phyloP scores from a whole-genome alignment of 2,329 filamentous ascomycete species.

The Taxawa tesnikishii region DNA sequence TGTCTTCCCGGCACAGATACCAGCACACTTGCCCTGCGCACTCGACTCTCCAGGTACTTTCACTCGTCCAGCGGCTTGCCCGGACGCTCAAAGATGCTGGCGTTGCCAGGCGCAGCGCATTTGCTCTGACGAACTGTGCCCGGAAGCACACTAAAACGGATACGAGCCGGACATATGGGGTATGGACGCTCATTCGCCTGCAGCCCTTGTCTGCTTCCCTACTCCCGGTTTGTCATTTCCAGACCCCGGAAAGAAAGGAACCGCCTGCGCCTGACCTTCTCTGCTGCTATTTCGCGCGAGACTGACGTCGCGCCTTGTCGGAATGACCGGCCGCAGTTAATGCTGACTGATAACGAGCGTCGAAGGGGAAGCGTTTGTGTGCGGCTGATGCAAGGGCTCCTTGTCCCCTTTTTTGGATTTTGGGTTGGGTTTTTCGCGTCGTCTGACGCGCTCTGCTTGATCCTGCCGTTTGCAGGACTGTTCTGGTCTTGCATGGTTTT shows the following conservation, averaged over 20 bases:
- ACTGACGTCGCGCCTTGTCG: too few species aligned
- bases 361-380: slow-evolving; percentile 9
- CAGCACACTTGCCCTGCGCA: slow-evolving; percentile 18
- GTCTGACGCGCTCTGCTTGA: slow-evolving; percentile 4
- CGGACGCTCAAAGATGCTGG: slow-evolving; percentile 12
- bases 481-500: slow-evolving; percentile 2
- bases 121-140: slow-evolving; percentile 15
- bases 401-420: slow-evolving; percentile 17
- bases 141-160: too few species aligned
- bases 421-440: slow-evolving; percentile 17
- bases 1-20: slow-evolving; percentile 22
- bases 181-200: slow-evolving; percentile 30
- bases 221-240: slow-evolving; percentile 20
- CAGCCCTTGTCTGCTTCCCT: slow-evolving; percentile 8
- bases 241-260: slow-evolving; percentile 15
- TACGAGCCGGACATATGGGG: slow-evolving; percentile 29
- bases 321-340: background rate
- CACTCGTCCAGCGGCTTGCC: slow-evolving; percentile 21
- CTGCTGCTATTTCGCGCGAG: too few species aligned
- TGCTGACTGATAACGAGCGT: slow-evolving; percentile 17
- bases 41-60: slow-evolving; percentile 17
- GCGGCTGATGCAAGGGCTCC: slow-evolving; percentile 13
- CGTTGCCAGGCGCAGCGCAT: slow-evolving; percentile 7
- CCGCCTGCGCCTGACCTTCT: slow-evolving; percentile 7
- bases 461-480: slow-evolving; percentile 1